Conservation (phyloP, 495 filamentous ascomycete genomes). For the Annulohypoxylon maeteangense region DNA sequence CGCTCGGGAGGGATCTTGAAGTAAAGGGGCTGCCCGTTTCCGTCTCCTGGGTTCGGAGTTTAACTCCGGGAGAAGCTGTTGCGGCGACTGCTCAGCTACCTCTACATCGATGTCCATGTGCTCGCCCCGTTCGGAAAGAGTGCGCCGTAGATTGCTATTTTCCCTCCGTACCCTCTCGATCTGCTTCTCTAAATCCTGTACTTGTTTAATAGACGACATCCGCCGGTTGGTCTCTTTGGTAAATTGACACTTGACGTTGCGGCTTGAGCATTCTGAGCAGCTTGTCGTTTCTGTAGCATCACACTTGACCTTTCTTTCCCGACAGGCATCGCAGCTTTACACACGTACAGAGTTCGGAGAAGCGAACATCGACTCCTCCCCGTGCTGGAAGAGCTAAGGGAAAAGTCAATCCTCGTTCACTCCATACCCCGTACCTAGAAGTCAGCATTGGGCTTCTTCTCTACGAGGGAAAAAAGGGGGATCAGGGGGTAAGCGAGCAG, state of each 20-base stretch:
- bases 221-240: slow-evolving; percentile 98
- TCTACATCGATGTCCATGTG: slow-evolving; percentile 73
- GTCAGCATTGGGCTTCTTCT: slow-evolving; percentile 32
- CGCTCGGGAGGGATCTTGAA: slow-evolving; percentile 75
- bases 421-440: slow-evolving; percentile 38
- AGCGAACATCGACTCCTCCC: slow-evolving; percentile 22
- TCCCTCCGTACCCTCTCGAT: slow-evolving; percentile 78
- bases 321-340: slow-evolving; percentile 91
- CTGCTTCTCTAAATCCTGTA: slow-evolving; percentile 96
- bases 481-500: slow-evolving; percentile 3
- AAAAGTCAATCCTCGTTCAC: slow-evolving; percentile 29
- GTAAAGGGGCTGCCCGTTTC: slow-evolving; percentile 64
- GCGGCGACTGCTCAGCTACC: slow-evolving; percentile 62
- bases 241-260: slow-evolving; percentile 96
- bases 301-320: slow-evolving; percentile 99
- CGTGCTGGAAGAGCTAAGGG: not conserved
- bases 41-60: slow-evolving; percentile 70
- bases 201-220: slow-evolving; percentile 99
- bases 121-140: slow-evolving; percentile 60
- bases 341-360: slow-evolving; percentile 34
- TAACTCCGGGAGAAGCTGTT: slow-evolving; percentile 75
- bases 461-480: slow-evolving; percentile 8
- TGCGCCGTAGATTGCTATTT: slow-evolving; percentile 74
- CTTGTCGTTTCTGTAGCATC: slow-evolving; percentile 95
- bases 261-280: slow-evolving; percentile 95